Conservation (phyloP, 169 alveolate genomes). For the Amoebophrya sp. region DNA sequence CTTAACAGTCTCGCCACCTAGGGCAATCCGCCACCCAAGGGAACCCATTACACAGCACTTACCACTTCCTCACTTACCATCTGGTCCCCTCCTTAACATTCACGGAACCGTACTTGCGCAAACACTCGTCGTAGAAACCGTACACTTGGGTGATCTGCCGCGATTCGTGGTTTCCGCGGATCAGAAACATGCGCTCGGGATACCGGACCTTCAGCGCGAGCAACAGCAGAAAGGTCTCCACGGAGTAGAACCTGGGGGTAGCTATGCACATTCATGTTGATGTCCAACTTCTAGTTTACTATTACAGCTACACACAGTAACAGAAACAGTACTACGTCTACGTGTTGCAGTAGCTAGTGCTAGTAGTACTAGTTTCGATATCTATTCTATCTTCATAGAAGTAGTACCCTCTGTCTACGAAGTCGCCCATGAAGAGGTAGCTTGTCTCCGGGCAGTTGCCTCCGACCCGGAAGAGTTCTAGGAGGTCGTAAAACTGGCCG, state of each 20-base stretch:
- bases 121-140: constrained; percentile 99
- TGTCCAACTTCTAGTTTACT: neutral
- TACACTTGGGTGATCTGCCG: constrained; percentile 90
- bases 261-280: neutral
- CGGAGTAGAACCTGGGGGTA: constrained; percentile 39
- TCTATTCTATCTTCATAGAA: neutral
- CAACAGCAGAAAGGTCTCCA: constrained; percentile 80
- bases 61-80: constrained; percentile 74
- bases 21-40: too few species aligned
- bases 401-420: constrained; percentile 94
- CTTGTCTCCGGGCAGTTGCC: constrained; percentile 87
- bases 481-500: constrained; percentile 30
- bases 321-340: too few species aligned
- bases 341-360: too few species aligned
- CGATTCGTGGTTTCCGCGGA: constrained; percentile 89
- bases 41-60: too few species aligned
- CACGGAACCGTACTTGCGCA: constrained; percentile 93
- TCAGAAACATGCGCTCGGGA: constrained; percentile 53
- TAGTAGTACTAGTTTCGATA: neutral
- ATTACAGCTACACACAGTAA: too few species aligned
- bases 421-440: constrained; percentile 94
- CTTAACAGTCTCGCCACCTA: too few species aligned
- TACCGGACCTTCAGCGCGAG: constrained; percentile 80
- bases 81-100: constrained; percentile 96
- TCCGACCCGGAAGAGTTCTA: constrained; percentile 86